These are phyloP conservation scores for Dillenia turbinata DNA, from an alignment of 164 flowering plant species.

Conservation along the genomic window DNA sequence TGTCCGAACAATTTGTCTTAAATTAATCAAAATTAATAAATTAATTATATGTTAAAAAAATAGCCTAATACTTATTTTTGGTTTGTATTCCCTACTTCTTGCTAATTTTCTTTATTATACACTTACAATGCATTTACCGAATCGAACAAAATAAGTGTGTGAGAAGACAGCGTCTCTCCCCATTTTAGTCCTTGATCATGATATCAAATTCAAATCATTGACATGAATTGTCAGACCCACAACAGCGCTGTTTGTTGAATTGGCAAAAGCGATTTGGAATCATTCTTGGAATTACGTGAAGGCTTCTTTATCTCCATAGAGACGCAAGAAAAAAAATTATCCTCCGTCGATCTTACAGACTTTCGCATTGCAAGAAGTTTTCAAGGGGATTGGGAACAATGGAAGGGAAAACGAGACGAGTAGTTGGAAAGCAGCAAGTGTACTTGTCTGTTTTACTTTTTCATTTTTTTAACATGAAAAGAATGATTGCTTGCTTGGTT, in stretches of 20 bases:
- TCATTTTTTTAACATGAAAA: background rate
- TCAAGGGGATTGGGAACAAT: conserved; percentile 21
- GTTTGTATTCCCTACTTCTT: conserved; percentile 11
- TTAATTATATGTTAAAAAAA: too few species aligned
- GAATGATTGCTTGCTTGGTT: too few species aligned
- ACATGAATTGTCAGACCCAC: conserved; percentile 23
- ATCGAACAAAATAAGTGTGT: too few species aligned
- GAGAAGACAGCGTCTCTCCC: too few species aligned
- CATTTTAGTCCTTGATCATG: too few species aligned
- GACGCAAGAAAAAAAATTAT: conserved; percentile 36
- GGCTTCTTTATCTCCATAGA: conserved; percentile 49
- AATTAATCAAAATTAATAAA: too few species aligned
- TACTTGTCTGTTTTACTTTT: background rate
- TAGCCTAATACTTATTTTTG: too few species aligned
- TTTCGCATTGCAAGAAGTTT: conserved; percentile 42
- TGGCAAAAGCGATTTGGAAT: conserved; percentile 38
- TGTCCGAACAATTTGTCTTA: too few species aligned
- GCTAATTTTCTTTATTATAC: background rate
- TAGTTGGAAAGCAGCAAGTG: conserved; percentile 50
- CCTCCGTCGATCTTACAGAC: conserved; percentile 48
- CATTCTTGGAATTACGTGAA: conserved; percentile 31
- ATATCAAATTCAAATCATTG: background rate
- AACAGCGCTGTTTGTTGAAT: conserved; percentile 13
- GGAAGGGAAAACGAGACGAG: conserved; percentile 27
- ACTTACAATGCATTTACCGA: too few species aligned